Base-by-base conservation (phyloP, 768 basidiomycete species). In the Dentipellis sp. region DNA sequence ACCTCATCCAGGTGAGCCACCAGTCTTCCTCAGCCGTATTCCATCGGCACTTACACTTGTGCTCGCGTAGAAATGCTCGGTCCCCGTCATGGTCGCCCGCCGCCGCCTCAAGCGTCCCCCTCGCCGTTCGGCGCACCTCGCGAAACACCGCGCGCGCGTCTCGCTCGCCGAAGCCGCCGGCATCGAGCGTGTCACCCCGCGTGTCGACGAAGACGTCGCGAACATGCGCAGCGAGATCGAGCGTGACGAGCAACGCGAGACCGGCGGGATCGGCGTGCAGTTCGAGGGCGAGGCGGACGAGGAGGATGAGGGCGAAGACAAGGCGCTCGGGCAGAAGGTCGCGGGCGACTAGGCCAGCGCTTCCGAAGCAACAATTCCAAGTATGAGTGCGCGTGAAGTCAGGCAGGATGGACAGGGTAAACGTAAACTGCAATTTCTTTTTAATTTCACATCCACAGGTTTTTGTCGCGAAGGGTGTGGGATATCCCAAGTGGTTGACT, bases 21-120 rank as follows among this genome's bases (percentile, higher is more conserved):
- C 22, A 52, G 6, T 35, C 12, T 36, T 16, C 35, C 16, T 50
- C 51, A 22, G 47, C n/a, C 17, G 10, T 12, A 37, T 21, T 16
- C 35, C 21, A 21, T 47, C 11, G 36, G 17, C 17, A 42, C 51
- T 52, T 3, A 40, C 53, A 55, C 16, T 40, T 54, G 9, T 50
- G 48, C 12, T 21, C 62, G 63, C 17, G 6, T 67, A 92, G 78
- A 94, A 92, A 71, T 94, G 91, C 59, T 91, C 91, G 14, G 94
- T 95, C 0, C 94, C 94, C 0, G 93, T 97, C 54, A 95, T 97
- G 94, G 92, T 95, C 53, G 91, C 94, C 4, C 90, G 94, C 53
- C 84, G 93, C 53, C 78, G 94, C 11, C 84, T 97, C 68, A 91
- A 91, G 69, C 84, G 91, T 2, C 91, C 93, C 19, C 84, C 93